Percentiles rank a stretch among this genome's conserved stretches.
Evolutionary conservation across 352 stramenopile species (phyloP).

Genomic region (Peronospora belbahrii): DNA sequence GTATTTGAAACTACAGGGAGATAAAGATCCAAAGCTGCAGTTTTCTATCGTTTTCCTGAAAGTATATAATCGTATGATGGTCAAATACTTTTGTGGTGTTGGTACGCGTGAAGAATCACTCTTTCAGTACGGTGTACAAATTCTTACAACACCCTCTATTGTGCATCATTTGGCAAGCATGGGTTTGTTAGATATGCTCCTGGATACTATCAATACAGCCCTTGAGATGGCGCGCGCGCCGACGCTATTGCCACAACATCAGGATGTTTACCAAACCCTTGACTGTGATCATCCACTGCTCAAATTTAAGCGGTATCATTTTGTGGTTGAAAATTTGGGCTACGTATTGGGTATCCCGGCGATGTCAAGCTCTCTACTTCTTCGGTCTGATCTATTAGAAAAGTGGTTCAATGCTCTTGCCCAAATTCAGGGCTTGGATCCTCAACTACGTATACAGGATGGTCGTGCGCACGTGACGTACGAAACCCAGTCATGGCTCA

Average conservation of each 20-base stretch:
- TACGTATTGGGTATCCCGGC: constrained; percentile 92
- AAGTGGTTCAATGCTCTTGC: constrained; percentile 69
- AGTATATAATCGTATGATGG: constrained; percentile 80
- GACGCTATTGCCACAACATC: constrained; percentile 13
- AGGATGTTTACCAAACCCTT: constrained; percentile 39
- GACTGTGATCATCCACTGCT: constrained; percentile 89
- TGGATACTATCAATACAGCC: constrained; percentile 70
- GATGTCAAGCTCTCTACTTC: constrained; percentile 52
- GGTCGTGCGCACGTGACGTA: constrained; percentile 90
- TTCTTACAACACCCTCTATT: constrained; percentile 90
- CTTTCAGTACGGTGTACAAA: constrained; percentile 90
- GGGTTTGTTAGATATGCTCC: constrained; percentile 62
- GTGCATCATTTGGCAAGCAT: constrained; percentile 54
- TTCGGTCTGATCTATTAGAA: constrained; percentile 42
- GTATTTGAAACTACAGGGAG: constrained; percentile 91
- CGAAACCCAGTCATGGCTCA: constrained; percentile 90
- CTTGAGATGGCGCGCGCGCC: constrained; percentile 59
- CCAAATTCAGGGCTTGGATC: constrained; percentile 75
- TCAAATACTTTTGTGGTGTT: constrained; percentile 86
- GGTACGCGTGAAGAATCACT: constrained; percentile 86
- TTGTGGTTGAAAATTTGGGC: constrained; percentile 89
- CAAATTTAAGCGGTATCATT: constrained; percentile 90
- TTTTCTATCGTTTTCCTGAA: constrained; percentile 87
- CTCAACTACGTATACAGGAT: constrained; percentile 65
- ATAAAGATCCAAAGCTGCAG: constrained; percentile 91